phyloP scores from a whole-genome alignment of 306 rosid genomes.

The Bauhinia variegata region DNA sequence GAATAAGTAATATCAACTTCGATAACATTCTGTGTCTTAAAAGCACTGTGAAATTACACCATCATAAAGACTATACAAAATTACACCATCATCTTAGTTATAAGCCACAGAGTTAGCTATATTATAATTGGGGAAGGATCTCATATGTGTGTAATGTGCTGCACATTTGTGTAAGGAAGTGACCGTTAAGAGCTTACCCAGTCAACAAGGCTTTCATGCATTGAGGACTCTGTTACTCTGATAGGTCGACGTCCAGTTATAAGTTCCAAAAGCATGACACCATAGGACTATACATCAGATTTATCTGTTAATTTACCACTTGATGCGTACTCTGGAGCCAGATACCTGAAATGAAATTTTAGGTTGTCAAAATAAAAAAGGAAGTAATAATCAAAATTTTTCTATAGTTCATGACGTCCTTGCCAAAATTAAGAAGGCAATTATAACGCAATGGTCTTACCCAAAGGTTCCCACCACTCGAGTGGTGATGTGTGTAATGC shows the following conservation, averaged over 20 bases:
- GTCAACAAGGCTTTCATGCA: slow-evolving; percentile 58
- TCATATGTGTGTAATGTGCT: too few species aligned
- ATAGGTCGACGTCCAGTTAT: slow-evolving; percentile 61
- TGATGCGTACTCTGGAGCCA: slow-evolving; percentile 72
- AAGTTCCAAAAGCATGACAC: slow-evolving; percentile 66
- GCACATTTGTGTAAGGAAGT: background rate
- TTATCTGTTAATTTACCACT: slow-evolving; percentile 70
- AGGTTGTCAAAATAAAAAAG: background rate
- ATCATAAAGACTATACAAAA: background rate
- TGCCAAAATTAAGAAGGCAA: background rate
- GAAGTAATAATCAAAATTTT: too few species aligned
- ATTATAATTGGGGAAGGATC: background rate
- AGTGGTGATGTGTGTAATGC: slow-evolving; percentile 59
- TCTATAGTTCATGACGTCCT: background rate
- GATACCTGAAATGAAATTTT: slow-evolving; percentile 45
- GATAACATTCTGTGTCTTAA: background rate
- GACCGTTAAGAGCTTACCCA: slow-evolving; percentile 52
- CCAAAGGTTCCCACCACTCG: slow-evolving; percentile 73
- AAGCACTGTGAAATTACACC: background rate
- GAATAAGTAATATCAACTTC: too few species aligned
- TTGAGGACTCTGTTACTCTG: slow-evolving; percentile 36
- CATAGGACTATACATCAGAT: slow-evolving; percentile 64
- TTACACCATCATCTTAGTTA: background rate
- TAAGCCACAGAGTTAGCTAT: background rate
- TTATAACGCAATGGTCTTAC: slow-evolving; percentile 33